These are phyloP conservation scores for Haplosporangium sp. DNA, from an alignment of 371 early-diverging fungal genomes.

Conservation along the genomic window DNA sequence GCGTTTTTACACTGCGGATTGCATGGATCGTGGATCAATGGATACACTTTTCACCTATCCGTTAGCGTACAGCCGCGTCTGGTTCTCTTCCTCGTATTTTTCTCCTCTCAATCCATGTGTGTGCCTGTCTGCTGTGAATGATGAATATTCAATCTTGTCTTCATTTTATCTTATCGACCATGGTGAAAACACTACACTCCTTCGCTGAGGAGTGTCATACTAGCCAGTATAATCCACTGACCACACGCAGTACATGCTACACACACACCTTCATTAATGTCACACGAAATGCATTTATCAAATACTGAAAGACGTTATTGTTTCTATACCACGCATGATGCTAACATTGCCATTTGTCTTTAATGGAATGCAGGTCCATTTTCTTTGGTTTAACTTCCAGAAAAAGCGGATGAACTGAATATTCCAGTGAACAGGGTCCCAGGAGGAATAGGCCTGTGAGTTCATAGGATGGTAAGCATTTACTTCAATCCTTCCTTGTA, in stretches of 20 bases:
- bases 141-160: slow-evolving; percentile 40
- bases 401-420: neutral
- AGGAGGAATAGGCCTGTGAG: neutral
- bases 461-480: neutral
- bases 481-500: neutral
- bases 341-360: too few species aligned
- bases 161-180: slow-evolving; percentile 55
- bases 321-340: neutral
- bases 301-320: neutral
- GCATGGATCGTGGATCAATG: too few species aligned
- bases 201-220: slow-evolving; percentile 55
- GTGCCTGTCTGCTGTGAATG: slow-evolving; percentile 22
- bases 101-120: neutral
- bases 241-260: slow-evolving; percentile 1
- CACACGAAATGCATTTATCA: neutral
- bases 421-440: neutral
- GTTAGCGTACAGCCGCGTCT: too few species aligned
- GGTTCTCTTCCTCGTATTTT: neutral
- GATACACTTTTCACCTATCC: too few species aligned
- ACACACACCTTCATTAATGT: slow-evolving; percentile 1
- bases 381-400: too few species aligned
- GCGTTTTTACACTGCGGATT: neutral
- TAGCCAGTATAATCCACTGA: slow-evolving; percentile 52
- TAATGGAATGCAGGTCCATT: too few species aligned
- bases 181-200: slow-evolving; percentile 48